These are phyloP conservation scores for Cladochytrium replicatum DNA, from an alignment of 192 early-diverging fungal species.

Conservation along the genomic window DNA sequence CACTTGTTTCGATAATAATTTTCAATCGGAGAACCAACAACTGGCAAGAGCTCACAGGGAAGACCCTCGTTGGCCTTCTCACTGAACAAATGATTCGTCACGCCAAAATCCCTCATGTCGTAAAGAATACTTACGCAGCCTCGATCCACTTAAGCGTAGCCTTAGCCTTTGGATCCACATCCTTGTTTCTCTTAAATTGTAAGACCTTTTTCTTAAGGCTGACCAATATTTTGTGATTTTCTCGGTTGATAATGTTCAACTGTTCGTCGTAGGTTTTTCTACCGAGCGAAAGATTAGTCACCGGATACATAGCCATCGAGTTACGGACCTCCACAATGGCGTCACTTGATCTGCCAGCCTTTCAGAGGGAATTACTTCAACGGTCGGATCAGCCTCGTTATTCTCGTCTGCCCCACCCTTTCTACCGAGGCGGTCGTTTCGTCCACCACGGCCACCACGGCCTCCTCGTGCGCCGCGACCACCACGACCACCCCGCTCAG, in stretches of 20 bases:
- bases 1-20: slow-evolving; percentile 66
- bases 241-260: slow-evolving; percentile 35
- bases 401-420: slow-evolving; percentile 10
- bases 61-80: slow-evolving; percentile 5
- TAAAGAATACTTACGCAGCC: slow-evolving; percentile 1
- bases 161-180: slow-evolving; percentile 17
- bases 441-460: slow-evolving; percentile 13
- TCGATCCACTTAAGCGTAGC: slow-evolving; percentile 6
- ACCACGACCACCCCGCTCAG: background rate
- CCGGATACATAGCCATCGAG: background rate
- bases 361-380: slow-evolving; percentile 46
- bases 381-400: slow-evolving; percentile 2
- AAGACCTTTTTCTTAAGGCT: slow-evolving; percentile 25
- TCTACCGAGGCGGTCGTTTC: background rate
- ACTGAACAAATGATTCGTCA: too few species aligned
- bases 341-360: slow-evolving; percentile 60
- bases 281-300: background rate
- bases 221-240: slow-evolving; percentile 25
- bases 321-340: slow-evolving; percentile 45
- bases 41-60: slow-evolving; percentile 15
- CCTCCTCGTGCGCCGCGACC: background rate
- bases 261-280: slow-evolving; percentile 49
- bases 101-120: background rate
- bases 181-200: slow-evolving; percentile 11
- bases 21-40: slow-evolving; percentile 43